Evolutionary conservation across 2,329 filamentous ascomycete genomes (phyloP), one percentile per base, ranked within the genome.

Genomic region (Xylariaceae sp.): DNA sequence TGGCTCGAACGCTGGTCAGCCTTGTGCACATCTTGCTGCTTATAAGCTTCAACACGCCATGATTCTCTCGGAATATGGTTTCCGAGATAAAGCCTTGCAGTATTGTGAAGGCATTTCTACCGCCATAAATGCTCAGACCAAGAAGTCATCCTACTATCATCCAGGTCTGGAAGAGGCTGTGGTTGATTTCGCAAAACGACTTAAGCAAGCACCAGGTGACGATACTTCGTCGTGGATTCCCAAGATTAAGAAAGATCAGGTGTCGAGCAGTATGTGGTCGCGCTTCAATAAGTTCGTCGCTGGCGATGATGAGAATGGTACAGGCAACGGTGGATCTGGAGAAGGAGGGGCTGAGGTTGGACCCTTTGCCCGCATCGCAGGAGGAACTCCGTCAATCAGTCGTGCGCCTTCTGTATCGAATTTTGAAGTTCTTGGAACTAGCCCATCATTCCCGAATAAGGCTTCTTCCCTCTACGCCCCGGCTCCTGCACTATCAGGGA

Each of bases 251-350:
- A 94, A 97, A 79, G 91, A 94, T 66, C 95, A 94, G 67, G 89
- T 97, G 0, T 93, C 91, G 2, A 90, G 86, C 50, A 89, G 86
- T 25, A 82, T 97, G 63, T 91, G 89, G 79, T 90, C 83, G 53
- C 89, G 86, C 48, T 96, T 99, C 69, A 97, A 91, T 68, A 96
- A 90, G 60, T 98, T 98, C 61, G 90, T 98, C 49, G 83, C 87
- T 41, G 94, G 93, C 12, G 92, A 96, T 48, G 92, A 97, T 44
- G 80, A 80, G 42, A 86, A 89, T 41, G 74, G 75, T 25, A 74
- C 74, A 8, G 80, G 78, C 1, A 76, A 76, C 43, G 79, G 73
- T 7, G 73, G 79, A 11, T 72, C 72, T 5, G 76, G 75, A 42
- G 80, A 79, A 36, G 73, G 65, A 25, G 77, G 78, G 40, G 68